Evolutionary conservation across 164 flowering plant genomes (phyloP), one percentile per base, ranked within the genome.

Genomic region (Chimonanthus praecox): DNA sequence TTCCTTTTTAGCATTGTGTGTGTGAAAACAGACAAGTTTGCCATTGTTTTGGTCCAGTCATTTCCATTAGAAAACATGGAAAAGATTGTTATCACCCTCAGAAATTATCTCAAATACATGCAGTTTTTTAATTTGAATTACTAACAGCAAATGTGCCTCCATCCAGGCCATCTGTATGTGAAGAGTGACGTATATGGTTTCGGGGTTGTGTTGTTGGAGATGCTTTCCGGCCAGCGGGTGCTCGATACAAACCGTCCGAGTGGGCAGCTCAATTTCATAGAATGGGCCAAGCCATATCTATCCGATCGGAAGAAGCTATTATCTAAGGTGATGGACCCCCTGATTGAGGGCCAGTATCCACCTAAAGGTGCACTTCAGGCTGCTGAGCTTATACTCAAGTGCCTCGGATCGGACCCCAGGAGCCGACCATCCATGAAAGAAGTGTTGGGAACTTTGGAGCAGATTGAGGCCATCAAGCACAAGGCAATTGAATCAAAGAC

Each of bases 151-250:
- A 3, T 13, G 49, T 18, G n/a, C 13, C 69, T 65, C 44, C 50
- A 11, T 66, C 64, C 90, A 90, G 98, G 98, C 8, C 98, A 89
- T 82, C 73, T 94, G 75, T 90, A 92, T 48, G 88, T 94, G 51
- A 94, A 90, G 83, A 94, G 97, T 8, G 98, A 94, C 58, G 94
- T 91, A 3, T 94, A 91, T 68, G 90, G 91, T 7, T 94, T 91
- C 75, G 98, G 98, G 0, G 97, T 94, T 21, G 92, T 94, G 2
- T 74, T 94, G 74, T 84, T 90, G 3, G 98, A 94, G 82, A 85
- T 92, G 68, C 73, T 94, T 8, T 87, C 94, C 0, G 94, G 95
- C 18, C 70, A 81, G 58, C 84, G 92, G 13, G 92, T 92, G 49
- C 77, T 87, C 0, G 98, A 94, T 75, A 65, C 80, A 21, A 86